Evolutionary conservation across 768 basidiomycete species (phyloP).

Genomic region (Lepiota venenata): DNA sequence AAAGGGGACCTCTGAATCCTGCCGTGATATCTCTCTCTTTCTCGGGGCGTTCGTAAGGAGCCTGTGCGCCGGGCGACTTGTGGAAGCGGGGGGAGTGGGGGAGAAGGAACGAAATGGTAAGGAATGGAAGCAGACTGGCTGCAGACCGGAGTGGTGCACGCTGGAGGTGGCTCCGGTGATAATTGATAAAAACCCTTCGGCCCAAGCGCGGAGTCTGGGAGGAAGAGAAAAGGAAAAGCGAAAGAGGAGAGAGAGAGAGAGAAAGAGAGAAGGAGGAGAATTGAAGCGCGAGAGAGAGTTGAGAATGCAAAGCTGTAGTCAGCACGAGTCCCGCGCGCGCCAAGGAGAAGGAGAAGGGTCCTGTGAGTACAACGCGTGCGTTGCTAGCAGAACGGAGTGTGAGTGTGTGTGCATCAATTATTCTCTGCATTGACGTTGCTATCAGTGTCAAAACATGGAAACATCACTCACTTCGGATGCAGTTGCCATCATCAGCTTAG

Average conservation of each 20-base stretch:
- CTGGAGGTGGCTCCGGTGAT: slow-evolving; percentile 12
- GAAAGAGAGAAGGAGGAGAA: not conserved
- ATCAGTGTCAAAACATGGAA: slow-evolving; percentile 5
- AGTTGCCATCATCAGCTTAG: too few relatives aligned
- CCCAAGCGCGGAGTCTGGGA: not conserved
- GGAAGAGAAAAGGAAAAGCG: not conserved
- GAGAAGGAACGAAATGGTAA: slow-evolving; percentile 17
- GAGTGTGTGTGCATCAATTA: slow-evolving; percentile 2
- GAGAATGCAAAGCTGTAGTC: not conserved
- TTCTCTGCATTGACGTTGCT: slow-evolving; percentile 7
- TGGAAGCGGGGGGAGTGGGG: not conserved
- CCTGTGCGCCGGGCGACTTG: not conserved
- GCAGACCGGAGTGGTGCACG: slow-evolving; percentile 20
- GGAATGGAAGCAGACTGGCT: slow-evolving; percentile 29
- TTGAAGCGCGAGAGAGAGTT: not conserved
- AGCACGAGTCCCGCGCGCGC: slow-evolving; percentile 1
- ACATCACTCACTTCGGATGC: too few relatives aligned
- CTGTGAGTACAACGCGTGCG: not conserved
- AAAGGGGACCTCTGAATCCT: slow-evolving; percentile 16
- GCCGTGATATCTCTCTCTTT: not conserved
- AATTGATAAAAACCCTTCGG: slow-evolving; percentile 1
- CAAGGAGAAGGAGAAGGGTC: not conserved
- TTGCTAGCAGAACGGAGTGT: too few relatives aligned
- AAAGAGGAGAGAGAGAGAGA: not conserved
- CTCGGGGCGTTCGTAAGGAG: not conserved